Conservation (phyloP, 768 basidiomycete species). For the Epithele typhae region DNA sequence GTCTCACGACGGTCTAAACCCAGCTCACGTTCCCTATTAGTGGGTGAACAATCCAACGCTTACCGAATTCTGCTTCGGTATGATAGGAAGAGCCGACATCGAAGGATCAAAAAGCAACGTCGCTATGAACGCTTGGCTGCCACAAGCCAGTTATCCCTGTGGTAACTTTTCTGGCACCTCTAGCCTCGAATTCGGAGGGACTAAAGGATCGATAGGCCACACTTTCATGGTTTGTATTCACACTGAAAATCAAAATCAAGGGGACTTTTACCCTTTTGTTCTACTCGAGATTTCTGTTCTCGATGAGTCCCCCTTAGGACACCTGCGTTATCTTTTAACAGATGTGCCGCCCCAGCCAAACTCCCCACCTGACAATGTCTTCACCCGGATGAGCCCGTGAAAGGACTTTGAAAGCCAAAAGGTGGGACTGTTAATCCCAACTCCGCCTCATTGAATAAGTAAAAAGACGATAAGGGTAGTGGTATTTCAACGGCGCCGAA, state of each 20-base stretch:
- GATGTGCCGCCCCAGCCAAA: constrained; percentile 81
- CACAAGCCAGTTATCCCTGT: constrained; percentile 80
- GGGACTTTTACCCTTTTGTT: constrained; percentile 79
- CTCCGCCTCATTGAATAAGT: constrained; percentile 75
- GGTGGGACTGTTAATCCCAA: constrained; percentile 65
- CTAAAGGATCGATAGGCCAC: constrained; percentile 80
- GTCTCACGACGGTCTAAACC: constrained; percentile 82
- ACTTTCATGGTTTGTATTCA: constrained; percentile 81
- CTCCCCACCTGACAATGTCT: constrained; percentile 80
- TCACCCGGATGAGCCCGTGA: constrained; percentile 63
- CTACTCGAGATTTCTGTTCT: constrained; percentile 79
- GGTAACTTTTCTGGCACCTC: constrained; percentile 80
- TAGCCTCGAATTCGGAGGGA: constrained; percentile 75
- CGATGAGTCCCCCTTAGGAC: constrained; percentile 76
- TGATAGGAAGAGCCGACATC: constrained; percentile 81
- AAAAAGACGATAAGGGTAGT: constrained; percentile 79
- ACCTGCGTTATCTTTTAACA: constrained; percentile 78
- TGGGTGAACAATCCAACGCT: constrained; percentile 81
- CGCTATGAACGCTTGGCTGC: constrained; percentile 82
- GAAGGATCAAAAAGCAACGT: constrained; percentile 82
- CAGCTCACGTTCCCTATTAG: constrained; percentile 78
- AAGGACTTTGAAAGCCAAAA: constrained; percentile 70
- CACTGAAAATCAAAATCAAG: constrained; percentile 82
- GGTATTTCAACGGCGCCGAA: constrained; percentile 76
- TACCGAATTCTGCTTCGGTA: constrained; percentile 78